phyloP scores from a whole-genome alignment of 2,329 filamentous ascomycete species.

The Sporothrix curviconia region DNA sequence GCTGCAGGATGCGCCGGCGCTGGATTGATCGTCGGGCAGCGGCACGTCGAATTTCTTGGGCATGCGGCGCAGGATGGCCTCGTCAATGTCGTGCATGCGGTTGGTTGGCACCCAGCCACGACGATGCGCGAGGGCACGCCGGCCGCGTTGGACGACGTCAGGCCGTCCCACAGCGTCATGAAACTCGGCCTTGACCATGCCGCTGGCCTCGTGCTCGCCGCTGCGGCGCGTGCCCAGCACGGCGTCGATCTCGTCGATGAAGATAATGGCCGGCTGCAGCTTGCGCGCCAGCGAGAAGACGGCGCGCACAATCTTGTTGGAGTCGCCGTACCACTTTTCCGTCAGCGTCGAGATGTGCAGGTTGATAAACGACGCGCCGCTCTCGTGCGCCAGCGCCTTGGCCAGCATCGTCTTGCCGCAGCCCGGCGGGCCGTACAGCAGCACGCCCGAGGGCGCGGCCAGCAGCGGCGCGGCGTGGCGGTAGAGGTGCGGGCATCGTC shows the following conservation, averaged over 20 bases:
- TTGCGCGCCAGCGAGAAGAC: constrained; percentile 93
- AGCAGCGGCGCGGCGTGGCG: constrained; percentile 80
- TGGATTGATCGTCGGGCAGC: constrained; percentile 71
- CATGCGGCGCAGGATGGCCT: constrained; percentile 92
- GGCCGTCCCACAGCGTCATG: constrained; percentile 97
- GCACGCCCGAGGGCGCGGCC: constrained; percentile 86
- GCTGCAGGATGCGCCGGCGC: constrained; percentile 73
- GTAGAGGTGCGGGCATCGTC: constrained; percentile 90
- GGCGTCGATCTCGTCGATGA: constrained; percentile 98
- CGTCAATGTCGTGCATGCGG: constrained; percentile 94
- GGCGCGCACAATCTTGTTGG: constrained; percentile 92
- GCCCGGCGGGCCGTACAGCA: constrained; percentile 90
- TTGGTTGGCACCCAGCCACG: constrained; percentile 89
- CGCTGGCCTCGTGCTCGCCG: constrained; percentile 93
- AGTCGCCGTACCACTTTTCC: constrained; percentile 99
- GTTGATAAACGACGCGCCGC: constrained; percentile 96
- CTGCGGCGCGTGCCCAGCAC: constrained; percentile 80
- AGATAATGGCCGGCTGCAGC: constrained; percentile 90
- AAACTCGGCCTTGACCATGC: constrained; percentile 99
- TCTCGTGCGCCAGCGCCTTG: constrained; percentile 92
- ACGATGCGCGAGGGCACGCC: constrained; percentile 82
- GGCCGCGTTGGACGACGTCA: constrained; percentile 71
- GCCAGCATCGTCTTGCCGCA: constrained; percentile 99
- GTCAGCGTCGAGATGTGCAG: constrained; percentile 95
- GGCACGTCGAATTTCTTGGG: constrained; percentile 95